Base-by-base conservation (phyloP, 805 yeast genomes). In the Kodamaea kaohsiungensis region DNA sequence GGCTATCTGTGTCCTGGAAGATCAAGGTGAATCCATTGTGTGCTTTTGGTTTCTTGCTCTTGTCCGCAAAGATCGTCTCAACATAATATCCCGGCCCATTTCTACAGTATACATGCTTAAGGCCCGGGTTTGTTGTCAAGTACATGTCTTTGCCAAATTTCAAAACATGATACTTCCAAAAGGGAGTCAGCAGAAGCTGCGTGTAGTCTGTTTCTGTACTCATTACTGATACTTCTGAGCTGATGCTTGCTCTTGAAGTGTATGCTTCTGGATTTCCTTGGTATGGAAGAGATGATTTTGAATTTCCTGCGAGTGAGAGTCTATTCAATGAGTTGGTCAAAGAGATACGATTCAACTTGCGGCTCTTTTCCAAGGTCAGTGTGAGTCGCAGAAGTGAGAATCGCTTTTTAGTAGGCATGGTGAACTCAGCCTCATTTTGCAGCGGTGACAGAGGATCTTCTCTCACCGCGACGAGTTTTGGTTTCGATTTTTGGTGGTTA, bases 71-170 rank as follows among this genome's bases (percentile, higher is more conserved):
- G 42, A 67, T 64, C 1, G 79, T 59, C 49, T 77, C 77, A 13
- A 86, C 81, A 59, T 78, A 82, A 61, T 81, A 84, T 2, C 89
- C 84, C 0, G 91, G 91, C 0, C 84, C 89, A 58, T 77, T 75
- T 33, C 88, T 71, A 52, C 87, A 80, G 58, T 78, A 80, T 38
- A 81, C 65, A 63, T 87, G 91, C 56, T 80, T 77, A 16, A 74
- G 67, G 18, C 83, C 85, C 0, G 91, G 91, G 59, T 84, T 87
- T 0, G 92, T 87, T 1, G 91, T 80, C 46, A 87, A 62, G 62
- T 85, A 86, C 47, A 84, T 68, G 59, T 81, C 85, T 40, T 74
- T 76, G 9, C 85, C 84, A 50, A 83, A 70, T 52, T 75, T 77
- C 19, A 83, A 63, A 4, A 86, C 70, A 62, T 87, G 91, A 61